Conservation (phyloP, 1,139 yeast genomes). For the Yamadazyma taylorii region DNA sequence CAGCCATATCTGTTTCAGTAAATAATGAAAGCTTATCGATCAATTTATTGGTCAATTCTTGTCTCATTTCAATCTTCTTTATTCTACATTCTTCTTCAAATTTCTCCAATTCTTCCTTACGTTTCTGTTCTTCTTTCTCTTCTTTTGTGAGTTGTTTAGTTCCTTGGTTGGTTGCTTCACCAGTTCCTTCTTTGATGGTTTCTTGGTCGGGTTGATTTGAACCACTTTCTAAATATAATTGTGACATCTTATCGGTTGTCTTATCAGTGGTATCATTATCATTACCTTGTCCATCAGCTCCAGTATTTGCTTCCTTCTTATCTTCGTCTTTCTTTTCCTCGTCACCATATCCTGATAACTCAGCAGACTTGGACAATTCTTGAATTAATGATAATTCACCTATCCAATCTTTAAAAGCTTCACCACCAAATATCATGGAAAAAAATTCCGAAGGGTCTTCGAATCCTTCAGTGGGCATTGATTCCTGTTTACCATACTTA, state of each 20-base stretch:
- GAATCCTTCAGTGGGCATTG: constrained; percentile 79
- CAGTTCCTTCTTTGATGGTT: neutral
- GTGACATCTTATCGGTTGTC: constrained; percentile 2
- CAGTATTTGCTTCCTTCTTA: constrained; percentile 3
- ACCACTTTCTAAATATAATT: constrained; percentile 13
- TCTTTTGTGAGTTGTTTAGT: constrained; percentile 14
- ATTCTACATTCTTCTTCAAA: constrained; percentile 75
- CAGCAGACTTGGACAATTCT: constrained; percentile 60
- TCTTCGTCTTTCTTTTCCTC: constrained; percentile 15
- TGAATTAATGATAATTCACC: constrained; percentile 68
- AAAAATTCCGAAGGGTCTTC: constrained; percentile 87
- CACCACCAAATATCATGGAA: constrained; percentile 77
- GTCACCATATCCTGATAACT: constrained; percentile 38
- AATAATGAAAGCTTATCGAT: constrained; percentile 67
- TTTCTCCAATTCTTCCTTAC: constrained; percentile 66
- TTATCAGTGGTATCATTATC: constrained; percentile 1
- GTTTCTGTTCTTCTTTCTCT: constrained; percentile 49
- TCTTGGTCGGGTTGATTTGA: constrained; percentile 2
- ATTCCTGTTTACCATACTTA: constrained; percentile 80
- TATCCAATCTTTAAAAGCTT: constrained; percentile 80
- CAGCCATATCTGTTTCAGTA: constrained; percentile 80
- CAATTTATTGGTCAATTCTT: constrained; percentile 62
- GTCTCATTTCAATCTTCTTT: constrained; percentile 72
- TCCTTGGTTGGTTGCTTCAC: neutral
- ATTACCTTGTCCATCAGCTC: neutral